phyloP scores from a whole-genome alignment of 116 monocot species.

The Trichopus zeylanicus region DNA sequence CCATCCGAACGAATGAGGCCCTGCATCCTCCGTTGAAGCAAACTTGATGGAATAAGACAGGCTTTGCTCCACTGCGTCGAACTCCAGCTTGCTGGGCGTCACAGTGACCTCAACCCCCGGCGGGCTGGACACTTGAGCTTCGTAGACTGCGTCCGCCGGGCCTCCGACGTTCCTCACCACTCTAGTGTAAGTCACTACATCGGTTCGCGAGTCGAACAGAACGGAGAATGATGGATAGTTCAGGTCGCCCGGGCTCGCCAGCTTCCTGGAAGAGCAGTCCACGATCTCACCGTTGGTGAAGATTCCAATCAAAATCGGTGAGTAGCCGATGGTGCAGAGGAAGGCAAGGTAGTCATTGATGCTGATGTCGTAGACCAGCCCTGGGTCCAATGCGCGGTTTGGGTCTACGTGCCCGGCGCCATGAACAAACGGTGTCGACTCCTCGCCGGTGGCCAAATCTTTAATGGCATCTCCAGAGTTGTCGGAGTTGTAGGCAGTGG shows the following conservation, averaged over 20 bases:
- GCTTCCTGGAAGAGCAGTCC: slow-evolving; percentile 37
- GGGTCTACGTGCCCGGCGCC: slow-evolving; percentile 93
- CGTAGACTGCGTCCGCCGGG: slow-evolving; percentile 22
- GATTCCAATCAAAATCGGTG: slow-evolving; percentile 40
- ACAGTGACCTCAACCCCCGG: slow-evolving; percentile 46
- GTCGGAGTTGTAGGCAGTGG: slow-evolving; percentile 73
- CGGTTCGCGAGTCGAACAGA: slow-evolving; percentile 24
- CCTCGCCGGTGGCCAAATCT: slow-evolving; percentile 56
- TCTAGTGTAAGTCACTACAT: slow-evolving; percentile 45
- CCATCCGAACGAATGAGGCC: background rate
- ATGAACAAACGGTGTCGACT: slow-evolving; percentile 68
- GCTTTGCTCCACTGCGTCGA: slow-evolving; percentile 29
- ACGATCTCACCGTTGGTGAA: slow-evolving; percentile 35
- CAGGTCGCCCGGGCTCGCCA: slow-evolving; percentile 49
- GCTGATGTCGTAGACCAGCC: slow-evolving; percentile 68
- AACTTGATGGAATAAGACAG: slow-evolving; percentile 52
- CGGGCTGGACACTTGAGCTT: slow-evolving; percentile 38
- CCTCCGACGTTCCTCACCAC: slow-evolving; percentile 65
- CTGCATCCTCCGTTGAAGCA: background rate
- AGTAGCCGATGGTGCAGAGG: slow-evolving; percentile 71
- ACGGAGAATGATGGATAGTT: slow-evolving; percentile 88
- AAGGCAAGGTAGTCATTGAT: slow-evolving; percentile 71
- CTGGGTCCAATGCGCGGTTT: slow-evolving; percentile 75
- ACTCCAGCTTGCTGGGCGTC: slow-evolving; percentile 58
- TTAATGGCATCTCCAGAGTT: slow-evolving; percentile 55